Conservation (phyloP, 306 rosid species). For the Rubus parviflorus region DNA sequence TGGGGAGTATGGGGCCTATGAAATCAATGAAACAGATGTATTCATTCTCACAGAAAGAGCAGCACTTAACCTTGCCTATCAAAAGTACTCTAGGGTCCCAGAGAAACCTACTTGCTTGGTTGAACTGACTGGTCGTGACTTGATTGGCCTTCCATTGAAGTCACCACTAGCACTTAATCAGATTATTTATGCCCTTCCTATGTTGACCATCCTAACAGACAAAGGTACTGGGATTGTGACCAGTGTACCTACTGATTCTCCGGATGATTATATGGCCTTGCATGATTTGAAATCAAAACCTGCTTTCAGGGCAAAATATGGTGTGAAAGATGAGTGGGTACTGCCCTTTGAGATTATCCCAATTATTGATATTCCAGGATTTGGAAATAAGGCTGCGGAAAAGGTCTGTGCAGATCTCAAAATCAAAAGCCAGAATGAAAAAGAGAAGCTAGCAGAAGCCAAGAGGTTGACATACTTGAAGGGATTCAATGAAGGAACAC, state of each 20-base stretch:
- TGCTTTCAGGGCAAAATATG: conserved; percentile 70
- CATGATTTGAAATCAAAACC: conserved; percentile 80
- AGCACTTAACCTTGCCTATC: conserved; percentile 88
- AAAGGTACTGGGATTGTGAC: conserved; percentile 96
- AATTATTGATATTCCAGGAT: conserved; percentile 69
- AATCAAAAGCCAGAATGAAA: conserved; percentile 89
- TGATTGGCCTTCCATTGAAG: conserved; percentile 85
- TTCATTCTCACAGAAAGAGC: conserved; percentile 63
- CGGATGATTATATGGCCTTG: conserved; percentile 93
- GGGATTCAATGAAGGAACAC: conserved; percentile 89
- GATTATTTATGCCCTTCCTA: conserved; percentile 83
- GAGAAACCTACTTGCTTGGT: conserved; percentile 73
- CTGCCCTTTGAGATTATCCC: conserved; percentile 82
- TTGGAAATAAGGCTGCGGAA: conserved; percentile 78
- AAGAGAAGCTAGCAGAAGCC: conserved; percentile 90
- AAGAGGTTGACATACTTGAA: conserved; percentile 88
- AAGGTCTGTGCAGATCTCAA: conserved; percentile 75
- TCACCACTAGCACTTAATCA: conserved; percentile 76
- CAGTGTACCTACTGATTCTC: conserved; percentile 92
- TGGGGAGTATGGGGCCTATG: conserved; percentile 86
- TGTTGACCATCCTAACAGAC: conserved; percentile 83
- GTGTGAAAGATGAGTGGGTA: conserved; percentile 87
- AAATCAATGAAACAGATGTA: conserved; percentile 74
- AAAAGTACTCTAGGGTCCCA: conserved; percentile 61
- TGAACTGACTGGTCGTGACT: conserved; percentile 70